These are phyloP conservation scores for Helicocarpus griseus DNA, from an alignment of 2,329 filamentous ascomycete genomes.

Conservation along the genomic window DNA sequence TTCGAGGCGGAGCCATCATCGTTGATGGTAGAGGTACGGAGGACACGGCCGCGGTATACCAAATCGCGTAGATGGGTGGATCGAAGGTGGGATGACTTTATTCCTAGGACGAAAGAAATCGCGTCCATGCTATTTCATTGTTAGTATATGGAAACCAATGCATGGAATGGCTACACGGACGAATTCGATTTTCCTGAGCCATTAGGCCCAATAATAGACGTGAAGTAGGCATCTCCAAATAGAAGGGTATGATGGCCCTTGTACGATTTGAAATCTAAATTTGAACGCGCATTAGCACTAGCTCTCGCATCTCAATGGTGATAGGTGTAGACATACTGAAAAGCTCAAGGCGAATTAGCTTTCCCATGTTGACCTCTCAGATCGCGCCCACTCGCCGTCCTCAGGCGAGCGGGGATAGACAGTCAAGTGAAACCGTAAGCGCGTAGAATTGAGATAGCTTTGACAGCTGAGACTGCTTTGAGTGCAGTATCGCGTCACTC, in stretches of 20 bases:
- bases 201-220: conserved; percentile 98
- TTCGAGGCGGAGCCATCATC: conserved; percentile 68
- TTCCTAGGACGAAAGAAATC: conserved; percentile 96
- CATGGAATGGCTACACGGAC: conserved; percentile 41
- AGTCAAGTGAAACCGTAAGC: neutral
- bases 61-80: conserved; percentile 90
- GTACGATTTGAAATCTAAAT: conserved; percentile 96
- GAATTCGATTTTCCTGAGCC: conserved; percentile 98
- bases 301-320: conserved; percentile 10
- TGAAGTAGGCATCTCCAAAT: conserved; percentile 97
- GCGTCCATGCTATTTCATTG: conserved; percentile 71
- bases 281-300: neutral
- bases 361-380: conserved; percentile 58
- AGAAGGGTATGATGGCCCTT: conserved; percentile 90
- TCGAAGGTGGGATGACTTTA: conserved; percentile 95
- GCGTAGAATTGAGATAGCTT: neutral
- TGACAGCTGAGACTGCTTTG: neutral
- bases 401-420: neutral
- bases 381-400: neutral
- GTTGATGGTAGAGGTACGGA: conserved; percentile 87
- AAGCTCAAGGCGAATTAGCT: conserved; percentile 87
- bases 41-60: conserved; percentile 87
- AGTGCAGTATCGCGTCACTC: neutral
- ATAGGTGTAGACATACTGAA: conserved; percentile 56
- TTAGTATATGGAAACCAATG: neutral